Evolutionary conservation across 2,329 filamentous ascomycete species (phyloP), one percentile per base, ranked within the genome.

Genomic region (Aspergillus tubingensis): DNA sequence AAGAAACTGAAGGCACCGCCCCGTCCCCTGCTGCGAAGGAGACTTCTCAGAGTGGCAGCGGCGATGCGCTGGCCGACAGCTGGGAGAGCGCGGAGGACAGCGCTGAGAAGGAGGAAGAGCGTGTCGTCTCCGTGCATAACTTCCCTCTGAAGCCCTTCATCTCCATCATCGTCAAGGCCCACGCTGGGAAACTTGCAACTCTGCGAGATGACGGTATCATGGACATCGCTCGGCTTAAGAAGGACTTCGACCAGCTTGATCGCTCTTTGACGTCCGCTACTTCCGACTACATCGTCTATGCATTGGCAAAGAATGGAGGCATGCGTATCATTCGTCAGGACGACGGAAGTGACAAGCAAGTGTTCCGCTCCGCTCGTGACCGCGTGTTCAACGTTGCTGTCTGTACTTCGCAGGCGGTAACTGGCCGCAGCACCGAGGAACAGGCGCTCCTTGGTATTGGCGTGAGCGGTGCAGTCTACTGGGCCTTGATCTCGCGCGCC

Each of bases 81-180:
- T 96, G 92, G 92, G 92, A 96, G 80, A 96, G 89, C 65, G 91
- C 90, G 3, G 91, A 93, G 69, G 86, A 86, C 58, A 71, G 72
- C 50, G 84, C 86, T 36, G 90, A 92, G 74, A 87, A 89, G 67
- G 87, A 88, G 60, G 84, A 86, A 54, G 77, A 85, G 3, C 80
- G 83, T 49, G 83, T 87, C 25, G 87, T 96, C 66, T 88, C 86
- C 73, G 93, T 98, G 50, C 95, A 91, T 81, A 96, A 96, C 76
- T 96, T 99, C 76, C 95, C 95, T 15, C 92, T 99, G 89, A 91
- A 90, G 76, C 95, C 95, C 3, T 99, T 96, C 83, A 93, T 96
- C 66, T 90, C 93, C 19, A 95, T 99, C 72, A 88, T 86, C 11
- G 85, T 98, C 68, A 78, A 78, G 55, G 64, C 73, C 19, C 64